These are phyloP conservation scores for Neurospora tetrasperma DNA, from an alignment of 495 filamentous ascomycete genomes.

Conservation along the genomic window DNA sequence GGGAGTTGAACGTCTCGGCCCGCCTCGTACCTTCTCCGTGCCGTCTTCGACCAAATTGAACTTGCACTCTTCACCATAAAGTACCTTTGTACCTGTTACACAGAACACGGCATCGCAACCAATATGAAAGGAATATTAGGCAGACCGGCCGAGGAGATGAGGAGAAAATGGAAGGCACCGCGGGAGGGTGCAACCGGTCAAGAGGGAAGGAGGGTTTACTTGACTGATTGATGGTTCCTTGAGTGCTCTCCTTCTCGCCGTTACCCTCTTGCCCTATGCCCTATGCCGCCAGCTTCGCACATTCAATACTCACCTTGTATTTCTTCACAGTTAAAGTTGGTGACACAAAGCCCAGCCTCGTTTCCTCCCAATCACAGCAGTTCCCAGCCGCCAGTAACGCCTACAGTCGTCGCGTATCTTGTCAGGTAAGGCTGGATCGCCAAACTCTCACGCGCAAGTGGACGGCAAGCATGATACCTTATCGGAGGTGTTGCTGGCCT, in stretches of 20 bases:
- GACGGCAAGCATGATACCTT: neutral
- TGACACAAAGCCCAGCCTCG: neutral
- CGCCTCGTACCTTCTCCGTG: neutral
- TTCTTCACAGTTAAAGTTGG: neutral
- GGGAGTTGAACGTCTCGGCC: neutral
- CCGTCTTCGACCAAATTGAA: neutral
- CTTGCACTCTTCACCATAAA: neutral
- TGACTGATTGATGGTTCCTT: neutral
- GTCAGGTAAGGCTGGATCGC: neutral
- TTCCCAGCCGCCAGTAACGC: neutral
- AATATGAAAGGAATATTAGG: neutral
- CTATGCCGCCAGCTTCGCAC: neutral
- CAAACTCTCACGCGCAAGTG: neutral
- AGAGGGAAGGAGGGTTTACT: neutral
- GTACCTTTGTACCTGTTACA: neutral
- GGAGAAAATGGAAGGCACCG: neutral
- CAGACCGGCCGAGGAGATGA: neutral
- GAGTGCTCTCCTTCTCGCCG: neutral
- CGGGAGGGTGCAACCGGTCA: neutral
- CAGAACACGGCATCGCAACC: neutral
- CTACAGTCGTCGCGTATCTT: neutral
- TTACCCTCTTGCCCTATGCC: neutral
- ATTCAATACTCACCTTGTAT: neutral
- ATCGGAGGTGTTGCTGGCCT: neutral
- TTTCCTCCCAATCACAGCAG: neutral